Evolutionary conservation across 2,329 filamentous ascomycete species (phyloP).

Genomic region (Annulohypoxylon truncatum): DNA sequence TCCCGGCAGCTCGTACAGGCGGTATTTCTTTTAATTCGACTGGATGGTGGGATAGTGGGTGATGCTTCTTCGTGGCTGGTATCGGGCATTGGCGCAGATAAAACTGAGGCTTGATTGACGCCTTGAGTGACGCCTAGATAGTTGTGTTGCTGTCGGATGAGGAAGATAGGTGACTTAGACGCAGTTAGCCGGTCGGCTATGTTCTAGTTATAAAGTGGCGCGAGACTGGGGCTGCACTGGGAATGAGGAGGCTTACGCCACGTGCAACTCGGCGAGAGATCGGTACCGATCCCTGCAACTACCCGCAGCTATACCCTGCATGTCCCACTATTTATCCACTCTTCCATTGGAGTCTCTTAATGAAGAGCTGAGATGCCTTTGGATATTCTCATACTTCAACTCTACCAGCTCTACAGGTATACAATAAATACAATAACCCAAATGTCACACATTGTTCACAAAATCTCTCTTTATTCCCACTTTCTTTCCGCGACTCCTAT

Average conservation of each 20-base stretch:
- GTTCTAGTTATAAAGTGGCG: background rate
- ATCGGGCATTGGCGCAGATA: constrained; percentile 43
- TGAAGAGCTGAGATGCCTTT: background rate
- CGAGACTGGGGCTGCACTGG: background rate
- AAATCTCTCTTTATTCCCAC: constrained; percentile 26
- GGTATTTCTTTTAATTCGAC: constrained; percentile 50
- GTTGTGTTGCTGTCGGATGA: constrained; percentile 17
- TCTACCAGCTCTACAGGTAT: background rate
- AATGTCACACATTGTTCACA: background rate
- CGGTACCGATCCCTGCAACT: constrained; percentile 37
- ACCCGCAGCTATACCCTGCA: background rate
- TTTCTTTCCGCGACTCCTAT: constrained; percentile 41
- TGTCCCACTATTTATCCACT: background rate
- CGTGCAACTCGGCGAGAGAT: constrained; percentile 29
- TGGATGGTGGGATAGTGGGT: constrained; percentile 24
- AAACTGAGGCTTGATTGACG: constrained; percentile 34
- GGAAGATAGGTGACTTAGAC: constrained; percentile 9
- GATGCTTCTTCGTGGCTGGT: constrained; percentile 39
- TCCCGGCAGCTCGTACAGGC: constrained; percentile 51
- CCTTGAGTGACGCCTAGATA: constrained; percentile 20
- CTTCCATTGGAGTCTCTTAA: background rate
- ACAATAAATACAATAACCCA: background rate
- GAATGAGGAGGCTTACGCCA: constrained; percentile 29
- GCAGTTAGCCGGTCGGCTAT: constrained; percentile 38
- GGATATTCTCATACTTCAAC: background rate